Evolutionary conservation across 83 land plant genomes (phyloP).

Genomic region (Diphasiastrum complanatum): DNA sequence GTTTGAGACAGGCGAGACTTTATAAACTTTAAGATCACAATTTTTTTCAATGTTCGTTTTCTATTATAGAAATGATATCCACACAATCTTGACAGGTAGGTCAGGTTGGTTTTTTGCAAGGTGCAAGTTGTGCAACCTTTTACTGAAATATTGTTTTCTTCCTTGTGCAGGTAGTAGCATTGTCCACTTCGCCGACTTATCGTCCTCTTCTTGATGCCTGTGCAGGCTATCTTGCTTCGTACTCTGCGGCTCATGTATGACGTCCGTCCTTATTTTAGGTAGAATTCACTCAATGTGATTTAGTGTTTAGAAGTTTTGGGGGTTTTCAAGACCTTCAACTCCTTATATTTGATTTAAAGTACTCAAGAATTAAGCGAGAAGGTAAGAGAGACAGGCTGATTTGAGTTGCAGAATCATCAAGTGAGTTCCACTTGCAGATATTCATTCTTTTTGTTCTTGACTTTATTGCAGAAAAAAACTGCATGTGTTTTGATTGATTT

Average conservation of each 20-base stretch:
- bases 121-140: too few relatives aligned
- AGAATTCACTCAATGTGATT: neutral
- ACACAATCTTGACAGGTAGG: too few relatives aligned
- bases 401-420: too few relatives aligned
- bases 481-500: constrained; percentile 85
- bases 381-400: too few relatives aligned
- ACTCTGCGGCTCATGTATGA: constrained; percentile 75
- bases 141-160: too few relatives aligned
- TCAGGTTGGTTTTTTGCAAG: too few relatives aligned
- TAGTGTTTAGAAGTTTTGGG: neutral
- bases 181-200: constrained; percentile 52
- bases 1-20: neutral
- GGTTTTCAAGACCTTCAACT: neutral
- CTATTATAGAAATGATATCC: too few relatives aligned
- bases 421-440: neutral
- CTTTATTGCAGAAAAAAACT: constrained; percentile 58
- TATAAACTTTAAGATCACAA: neutral
- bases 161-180: constrained; percentile 60
- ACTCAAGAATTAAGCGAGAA: neutral
- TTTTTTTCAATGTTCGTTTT: neutral
- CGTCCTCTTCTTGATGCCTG: constrained; percentile 73
- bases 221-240: constrained; percentile 77
- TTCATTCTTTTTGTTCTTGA: neutral
- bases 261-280: neutral
- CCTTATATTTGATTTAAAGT: neutral